A percentile compares a stretch with the other conserved stretches of the same genome.
Conservation (phyloP, 257 asterid genomes). For the Petrea volubilis region DNA sequence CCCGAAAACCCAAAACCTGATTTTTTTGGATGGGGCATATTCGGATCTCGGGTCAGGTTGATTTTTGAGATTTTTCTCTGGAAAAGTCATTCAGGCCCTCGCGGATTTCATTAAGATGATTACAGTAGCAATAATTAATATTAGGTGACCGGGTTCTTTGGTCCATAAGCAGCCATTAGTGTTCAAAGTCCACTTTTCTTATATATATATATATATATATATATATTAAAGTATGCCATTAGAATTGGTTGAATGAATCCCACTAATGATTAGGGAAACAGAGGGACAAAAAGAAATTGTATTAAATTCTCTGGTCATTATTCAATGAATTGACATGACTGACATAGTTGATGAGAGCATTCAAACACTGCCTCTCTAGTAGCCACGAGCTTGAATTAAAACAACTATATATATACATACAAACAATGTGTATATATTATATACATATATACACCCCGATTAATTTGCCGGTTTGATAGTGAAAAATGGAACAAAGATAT, state of each 20-base stretch:
- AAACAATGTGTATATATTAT: background rate
- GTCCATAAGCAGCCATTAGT: slow-evolving; percentile 23
- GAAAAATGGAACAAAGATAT: slow-evolving; percentile 37
- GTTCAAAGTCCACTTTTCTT: background rate
- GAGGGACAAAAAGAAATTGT: slow-evolving; percentile 27
- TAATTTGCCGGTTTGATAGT: slow-evolving; percentile 39
- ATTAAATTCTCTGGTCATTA: slow-evolving; percentile 25
- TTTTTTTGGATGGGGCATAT: too few relatives aligned
- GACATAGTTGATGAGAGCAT: slow-evolving; percentile 17
- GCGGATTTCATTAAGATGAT: background rate
- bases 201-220: background rate
- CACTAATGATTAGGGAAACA: slow-evolving; percentile 42
- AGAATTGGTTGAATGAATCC: slow-evolving; percentile 31
- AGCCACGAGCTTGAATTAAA: slow-evolving; percentile 13
- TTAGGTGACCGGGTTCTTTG: slow-evolving; percentile 25
- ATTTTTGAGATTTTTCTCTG: background rate
- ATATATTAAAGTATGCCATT: background rate
- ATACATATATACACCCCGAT: background rate
- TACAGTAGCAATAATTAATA: background rate
- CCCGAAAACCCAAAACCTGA: too few relatives aligned
- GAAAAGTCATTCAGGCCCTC: background rate
- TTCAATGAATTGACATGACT: slow-evolving; percentile 39
- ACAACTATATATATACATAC: background rate
- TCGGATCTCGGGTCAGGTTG: too few relatives aligned
- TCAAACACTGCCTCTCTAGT: slow-evolving; percentile 28